Evolutionary conservation across 176 grass and related monocot genomes (phyloP), one percentile per base, ranked within the genome.

Genomic region (Themeda triandra): DNA sequence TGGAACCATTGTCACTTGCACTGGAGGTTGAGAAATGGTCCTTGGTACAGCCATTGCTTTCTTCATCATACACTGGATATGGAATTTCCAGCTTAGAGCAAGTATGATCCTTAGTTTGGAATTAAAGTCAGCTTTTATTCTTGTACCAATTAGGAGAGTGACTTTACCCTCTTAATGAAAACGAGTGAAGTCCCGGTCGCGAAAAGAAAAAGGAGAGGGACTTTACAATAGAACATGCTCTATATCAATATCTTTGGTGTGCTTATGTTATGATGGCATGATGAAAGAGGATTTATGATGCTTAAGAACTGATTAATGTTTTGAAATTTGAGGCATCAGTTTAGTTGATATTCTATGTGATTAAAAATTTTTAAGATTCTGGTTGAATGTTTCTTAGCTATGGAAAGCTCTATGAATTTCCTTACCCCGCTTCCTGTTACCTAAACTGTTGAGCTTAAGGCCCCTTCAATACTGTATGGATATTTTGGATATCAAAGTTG

Each of bases 11-110:
- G 51, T 99, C 97, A 79, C 68, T 96, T 89, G 93, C 90, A 51
- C 82, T 99, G 90, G 92, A 92, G 82, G 87, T 89, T 73, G 88
- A 90, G 78, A 96, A 96, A 83, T 99, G 97, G 97, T 96, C 97
- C 67, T 75, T 99, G 71, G 93, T 99, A 56, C 93, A 99, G 76
- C 90, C 97, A 78, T 89, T 99, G 75, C 88, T 99, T 69, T 99
- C 97, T 84, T 99, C 97, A 73, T 99, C 97, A 69, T 99, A 99
- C 87, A 91, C 66, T 77, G 97, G 97, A 87, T 99, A 99, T 69
- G 97, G 97, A 49, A 99, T 91, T 89, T 96, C 93, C 23, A 99
- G 92, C 90, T 92, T 99, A 87, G 76, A 96, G 53, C 90, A 99
- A 92, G 93, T 99, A 99, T 82, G 87, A 66, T 81, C 71, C 35